phyloP scores from a whole-genome alignment of 169 alveolate genomes.

The Eimeria nieschulzi region DNA sequence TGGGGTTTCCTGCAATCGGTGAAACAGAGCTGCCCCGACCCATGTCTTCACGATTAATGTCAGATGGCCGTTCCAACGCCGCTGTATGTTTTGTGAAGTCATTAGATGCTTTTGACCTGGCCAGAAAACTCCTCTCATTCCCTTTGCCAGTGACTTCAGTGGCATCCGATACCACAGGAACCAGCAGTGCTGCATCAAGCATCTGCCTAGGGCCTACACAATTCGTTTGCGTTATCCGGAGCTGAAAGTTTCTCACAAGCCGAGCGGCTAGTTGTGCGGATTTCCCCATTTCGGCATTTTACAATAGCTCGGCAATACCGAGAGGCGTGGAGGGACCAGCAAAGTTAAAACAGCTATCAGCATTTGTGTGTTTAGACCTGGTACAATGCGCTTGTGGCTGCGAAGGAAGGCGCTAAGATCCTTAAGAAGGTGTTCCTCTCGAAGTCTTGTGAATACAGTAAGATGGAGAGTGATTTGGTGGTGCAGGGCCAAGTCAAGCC shows the following conservation, averaged over 20 bases:
- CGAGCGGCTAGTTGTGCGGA: slow-evolving; percentile 4
- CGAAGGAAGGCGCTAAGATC: no score
- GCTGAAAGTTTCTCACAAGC: slow-evolving; percentile 48
- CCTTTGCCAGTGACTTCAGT: neutral
- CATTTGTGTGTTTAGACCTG: no score
- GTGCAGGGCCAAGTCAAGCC: no score
- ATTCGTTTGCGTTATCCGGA: slow-evolving; percentile 30
- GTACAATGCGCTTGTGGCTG: no score
- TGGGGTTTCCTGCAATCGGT: neutral
- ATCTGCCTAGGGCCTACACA: slow-evolving; percentile 40
- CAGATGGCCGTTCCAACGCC: neutral
- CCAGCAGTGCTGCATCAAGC: slow-evolving; percentile 61
- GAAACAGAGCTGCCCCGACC: neutral
- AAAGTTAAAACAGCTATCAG: no score
- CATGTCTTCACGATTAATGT: neutral
- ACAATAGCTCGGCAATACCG: neutral
- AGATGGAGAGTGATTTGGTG: no score
- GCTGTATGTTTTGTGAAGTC: neutral
- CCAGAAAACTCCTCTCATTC: neutral
- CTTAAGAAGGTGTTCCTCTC: no score
- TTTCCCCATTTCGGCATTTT: slow-evolving; percentile 47
- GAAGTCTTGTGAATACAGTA: no score
- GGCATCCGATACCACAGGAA: neutral
- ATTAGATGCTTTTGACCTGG: neutral
- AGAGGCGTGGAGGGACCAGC: no score